These are phyloP conservation scores for Septoria petroselini DNA, from an alignment of 2,329 filamentous ascomycete species.

Conservation along the genomic window DNA sequence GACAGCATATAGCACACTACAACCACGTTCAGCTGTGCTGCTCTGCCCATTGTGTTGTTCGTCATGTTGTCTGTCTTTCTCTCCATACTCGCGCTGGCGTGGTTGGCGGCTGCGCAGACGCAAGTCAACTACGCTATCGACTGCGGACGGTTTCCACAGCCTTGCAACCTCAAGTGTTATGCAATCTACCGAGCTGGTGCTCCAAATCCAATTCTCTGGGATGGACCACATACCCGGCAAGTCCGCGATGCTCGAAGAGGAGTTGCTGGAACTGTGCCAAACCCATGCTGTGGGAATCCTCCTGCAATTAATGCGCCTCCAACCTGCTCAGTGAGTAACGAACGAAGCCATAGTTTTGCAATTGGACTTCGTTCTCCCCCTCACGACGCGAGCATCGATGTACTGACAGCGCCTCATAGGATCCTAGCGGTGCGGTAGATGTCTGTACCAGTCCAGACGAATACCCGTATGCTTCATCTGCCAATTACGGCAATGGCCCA, in stretches of 20 bases:
- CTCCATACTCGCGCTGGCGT: background rate
- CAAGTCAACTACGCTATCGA: slow-evolving; percentile 1
- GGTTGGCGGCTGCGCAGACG: background rate
- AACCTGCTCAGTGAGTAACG: no score
- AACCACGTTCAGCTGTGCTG: no score
- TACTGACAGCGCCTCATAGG: no score
- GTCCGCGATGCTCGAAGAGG: background rate
- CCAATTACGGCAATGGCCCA: slow-evolving; percentile 1
- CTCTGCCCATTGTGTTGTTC: no score
- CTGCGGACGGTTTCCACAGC: slow-evolving; percentile 1
- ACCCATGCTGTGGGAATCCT: background rate
- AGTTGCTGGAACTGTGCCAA: background rate
- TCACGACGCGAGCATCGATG: no score
- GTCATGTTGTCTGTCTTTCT: no score
- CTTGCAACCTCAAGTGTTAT: slow-evolving; percentile 6
- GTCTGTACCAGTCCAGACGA: slow-evolving; percentile 2
- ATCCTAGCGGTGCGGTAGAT: background rate
- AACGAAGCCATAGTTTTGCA: no score
- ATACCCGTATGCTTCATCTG: slow-evolving; percentile 1
- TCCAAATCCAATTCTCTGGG: background rate
- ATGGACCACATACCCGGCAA: background rate
- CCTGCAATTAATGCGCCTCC: background rate
- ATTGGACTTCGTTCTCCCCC: no score
- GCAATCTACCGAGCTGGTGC: background rate
- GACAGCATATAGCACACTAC: no score